Evolutionary conservation across 2,329 filamentous ascomycete species (phyloP).

Genomic region (Diaporthe sp.): DNA sequence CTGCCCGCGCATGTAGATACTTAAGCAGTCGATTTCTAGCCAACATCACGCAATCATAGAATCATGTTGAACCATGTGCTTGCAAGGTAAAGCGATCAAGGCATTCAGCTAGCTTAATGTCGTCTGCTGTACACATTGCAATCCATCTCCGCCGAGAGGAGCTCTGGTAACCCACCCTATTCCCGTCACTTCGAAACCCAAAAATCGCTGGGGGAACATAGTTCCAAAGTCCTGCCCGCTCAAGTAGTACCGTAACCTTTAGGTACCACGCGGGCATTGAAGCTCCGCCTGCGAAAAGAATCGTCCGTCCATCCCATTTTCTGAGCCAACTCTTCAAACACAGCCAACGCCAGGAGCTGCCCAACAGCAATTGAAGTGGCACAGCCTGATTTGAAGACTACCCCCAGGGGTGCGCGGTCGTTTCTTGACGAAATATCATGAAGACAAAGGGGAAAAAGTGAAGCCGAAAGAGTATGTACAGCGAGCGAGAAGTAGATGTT

Average conservation of each 20-base stretch:
- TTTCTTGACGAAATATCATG: conserved; percentile 1
- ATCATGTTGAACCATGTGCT: too few relatives aligned
- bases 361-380: neutral
- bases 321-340: conserved; percentile 18
- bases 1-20: neutral
- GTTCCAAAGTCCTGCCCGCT: conserved; percentile 3
- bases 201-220: neutral
- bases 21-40: neutral
- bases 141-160: conserved; percentile 32
- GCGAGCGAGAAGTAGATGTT: conserved; percentile 36
- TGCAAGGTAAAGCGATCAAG: conserved; percentile 20
- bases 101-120: conserved; percentile 29
- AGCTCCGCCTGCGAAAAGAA: conserved; percentile 8
- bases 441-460: conserved; percentile 7
- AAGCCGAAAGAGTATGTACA: conserved; percentile 36
- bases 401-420: conserved; percentile 21
- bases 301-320: conserved; percentile 21
- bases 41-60: neutral
- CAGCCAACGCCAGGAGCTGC: neutral
- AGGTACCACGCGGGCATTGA: neutral
- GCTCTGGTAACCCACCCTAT: conserved; percentile 3
- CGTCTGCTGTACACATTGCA: conserved; percentile 22
- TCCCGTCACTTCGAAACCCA: conserved; percentile 5
- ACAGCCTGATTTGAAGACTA: conserved; percentile 4
- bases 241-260: neutral